Evolutionary conservation across 805 yeast genomes (phyloP), one percentile per base, ranked within the genome.

Genomic region (Clavispora phyllophila): DNA sequence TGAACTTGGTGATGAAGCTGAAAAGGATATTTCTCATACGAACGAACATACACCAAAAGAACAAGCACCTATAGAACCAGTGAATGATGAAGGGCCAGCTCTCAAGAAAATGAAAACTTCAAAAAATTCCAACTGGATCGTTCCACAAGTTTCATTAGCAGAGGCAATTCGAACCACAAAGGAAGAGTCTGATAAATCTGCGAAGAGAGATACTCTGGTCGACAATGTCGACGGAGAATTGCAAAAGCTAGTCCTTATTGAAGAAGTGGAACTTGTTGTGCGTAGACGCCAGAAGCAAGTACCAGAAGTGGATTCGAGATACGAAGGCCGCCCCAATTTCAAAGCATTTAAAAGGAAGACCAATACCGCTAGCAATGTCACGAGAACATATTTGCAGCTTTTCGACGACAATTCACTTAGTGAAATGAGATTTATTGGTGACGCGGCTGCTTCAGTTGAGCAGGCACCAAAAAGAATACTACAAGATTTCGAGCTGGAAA

Each of bases 301-400:
- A 13, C 9, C 18, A 10, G 18, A 13, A 9, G 38, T 15, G 8
- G 35, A 34, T 22, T 25, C 23, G 6, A 14, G 18, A 3, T 43
- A 41, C 28, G 19, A 14, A 6, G 47, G 48, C 4, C 46, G 55
- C 5, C 51, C 44, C 18, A 52, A 52, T 36, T 52, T 52, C 37
- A 52, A 52, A 33, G 31, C 43, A 0, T 52, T 52, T 41, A 24
- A 38, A 4, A 50, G 42, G 18, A 35, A 27, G 10, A 48, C 50
- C 7, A 40, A 35, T 5, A 31, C 36, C 6, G 44, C 40, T 10
- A 40, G 42, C 23, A 42, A 38, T 26, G 40, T 48, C 36, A 48
- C 53, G 9, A 20, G 56, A 29, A 44, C 53, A 2, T 50, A 27
- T 36, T 39, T 50, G 33, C 48, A 43, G 25, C 48, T 52, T 5